Evolutionary conservation across 2,329 filamentous ascomycete genomes (phyloP).

Genomic region (Didymella sp.): DNA sequence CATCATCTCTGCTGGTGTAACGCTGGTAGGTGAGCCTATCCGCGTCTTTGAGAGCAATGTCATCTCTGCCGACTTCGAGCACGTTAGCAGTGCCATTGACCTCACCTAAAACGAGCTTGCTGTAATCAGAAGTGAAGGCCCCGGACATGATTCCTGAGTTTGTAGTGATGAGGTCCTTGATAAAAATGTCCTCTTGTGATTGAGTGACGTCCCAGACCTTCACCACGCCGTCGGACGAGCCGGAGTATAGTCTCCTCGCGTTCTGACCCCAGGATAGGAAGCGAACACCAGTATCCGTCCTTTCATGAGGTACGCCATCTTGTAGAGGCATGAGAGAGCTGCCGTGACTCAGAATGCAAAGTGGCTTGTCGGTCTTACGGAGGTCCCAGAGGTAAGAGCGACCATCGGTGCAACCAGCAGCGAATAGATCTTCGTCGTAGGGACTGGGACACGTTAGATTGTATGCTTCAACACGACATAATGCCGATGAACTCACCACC

Average conservation of each 20-base stretch:
- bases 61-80: slow-evolving; percentile 53
- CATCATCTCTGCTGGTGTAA: slow-evolving; percentile 23
- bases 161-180: slow-evolving; percentile 59
- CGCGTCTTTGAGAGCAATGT: slow-evolving; percentile 37
- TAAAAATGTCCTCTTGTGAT: slow-evolving; percentile 58
- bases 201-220: slow-evolving; percentile 66
- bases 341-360: slow-evolving; percentile 61
- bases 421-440: slow-evolving; percentile 59
- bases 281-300: slow-evolving; percentile 64
- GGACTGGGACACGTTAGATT: slow-evolving; percentile 43
- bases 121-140: slow-evolving; percentile 62
- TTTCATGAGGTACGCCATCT: slow-evolving; percentile 54
- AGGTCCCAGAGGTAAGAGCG: slow-evolving; percentile 67
- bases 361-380: slow-evolving; percentile 53
- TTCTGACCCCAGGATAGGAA: slow-evolving; percentile 64
- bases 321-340: slow-evolving; percentile 58
- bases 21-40: slow-evolving; percentile 40
- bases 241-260: slow-evolving; percentile 62
- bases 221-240: slow-evolving; percentile 66
- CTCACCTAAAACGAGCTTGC: slow-evolving; percentile 64
- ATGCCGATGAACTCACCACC: slow-evolving; percentile 47
- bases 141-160: slow-evolving; percentile 65
- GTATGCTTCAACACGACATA: neutral
- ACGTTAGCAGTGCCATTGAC: slow-evolving; percentile 63
- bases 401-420: slow-evolving; percentile 67